Evolutionary conservation across 768 basidiomycete species (phyloP), one percentile per base, ranked within the genome.

Genomic region (Pulveroboletus sp.): DNA sequence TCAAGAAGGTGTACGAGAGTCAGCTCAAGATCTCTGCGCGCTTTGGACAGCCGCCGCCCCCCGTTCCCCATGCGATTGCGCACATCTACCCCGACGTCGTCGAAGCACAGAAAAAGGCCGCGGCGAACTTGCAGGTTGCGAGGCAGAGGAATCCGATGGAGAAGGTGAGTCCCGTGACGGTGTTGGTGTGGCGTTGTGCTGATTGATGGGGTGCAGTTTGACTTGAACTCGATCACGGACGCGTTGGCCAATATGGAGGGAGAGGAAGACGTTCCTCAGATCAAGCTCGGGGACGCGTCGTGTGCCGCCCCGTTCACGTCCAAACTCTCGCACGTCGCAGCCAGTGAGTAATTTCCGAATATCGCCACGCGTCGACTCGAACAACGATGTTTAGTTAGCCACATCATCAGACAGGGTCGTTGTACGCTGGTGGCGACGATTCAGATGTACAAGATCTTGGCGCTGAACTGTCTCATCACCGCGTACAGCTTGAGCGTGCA

Each of bases 361-460:
- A 20, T 11, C 4, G 11, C 17, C 6, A 16, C 5, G 20, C 36
- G 2, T 43, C 12, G 3, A 35, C 55, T 54, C 23, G 49, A 49
- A 30, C 6, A 27, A 12, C 34, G 35, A 43, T n/a, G 3, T 47
- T 19, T 54, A 94, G 93, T 99, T 61, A 87, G 90, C 17, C 93
- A 95, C 64, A 97, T 99, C 66, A 96, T 99, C 58, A 84, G 96
- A 17, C 96, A 98, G 71, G 96, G 96, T 20, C 90, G 96, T 24
- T 98, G 96, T 74, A 99, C 96, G 1, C 82, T 99, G 16, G 96
- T 98, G 38, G 96, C 96, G 2, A 99, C 96, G 4, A 88, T 95
- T 46, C 96, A 99, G 72, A 99, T 99, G 96, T 99, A 97, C 82
- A 96, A 97, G 75, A 99, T 99, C 58, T 76, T 99, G 31, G 96